Percentiles rank a stretch among this genome's conserved stretches.
These are phyloP conservation scores for Elasticomyces elasticus DNA, from an alignment of 495 filamentous ascomycete species.

Conservation along the genomic window DNA sequence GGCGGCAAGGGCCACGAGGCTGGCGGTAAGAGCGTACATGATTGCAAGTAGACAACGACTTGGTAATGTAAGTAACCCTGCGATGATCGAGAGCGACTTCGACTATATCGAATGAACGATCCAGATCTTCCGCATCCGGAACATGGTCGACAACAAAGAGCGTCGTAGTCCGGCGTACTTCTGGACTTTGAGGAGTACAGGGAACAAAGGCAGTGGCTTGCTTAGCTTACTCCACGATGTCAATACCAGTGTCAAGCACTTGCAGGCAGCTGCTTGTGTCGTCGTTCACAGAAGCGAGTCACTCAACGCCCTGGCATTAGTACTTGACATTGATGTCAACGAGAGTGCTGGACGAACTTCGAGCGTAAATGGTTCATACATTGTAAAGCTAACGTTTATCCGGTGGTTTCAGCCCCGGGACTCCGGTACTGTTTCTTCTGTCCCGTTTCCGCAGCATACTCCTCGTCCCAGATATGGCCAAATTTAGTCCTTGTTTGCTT, in stretches of 20 bases:
- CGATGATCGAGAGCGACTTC: not conserved
- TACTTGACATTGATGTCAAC: no score
- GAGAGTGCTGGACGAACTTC: not conserved
- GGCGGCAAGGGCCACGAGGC: not conserved
- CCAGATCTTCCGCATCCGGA: not conserved
- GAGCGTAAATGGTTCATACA: not conserved
- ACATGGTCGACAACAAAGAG: not conserved
- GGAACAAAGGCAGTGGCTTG: not conserved
- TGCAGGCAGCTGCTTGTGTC: no score
- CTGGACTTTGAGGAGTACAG: not conserved
- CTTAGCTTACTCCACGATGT: not conserved
- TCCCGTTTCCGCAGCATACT: conserved; percentile 24
- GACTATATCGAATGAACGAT: not conserved
- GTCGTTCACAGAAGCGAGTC: no score
- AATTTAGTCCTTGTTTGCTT: conserved; percentile 5
- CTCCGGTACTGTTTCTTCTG: conserved; percentile 15
- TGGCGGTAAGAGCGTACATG: conserved; percentile 2
- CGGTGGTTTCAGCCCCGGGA: conserved; percentile 11
- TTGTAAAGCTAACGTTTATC: conserved; percentile 7
- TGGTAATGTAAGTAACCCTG: not conserved
- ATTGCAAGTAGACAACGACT: not conserved
- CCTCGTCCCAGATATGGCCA: conserved; percentile 26
- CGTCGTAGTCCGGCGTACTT: not conserved
- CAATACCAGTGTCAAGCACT: not conserved
- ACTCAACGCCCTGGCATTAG: not conserved